Evolutionary conservation across 768 basidiomycete species (phyloP), one percentile per base, ranked within the genome.

Genomic region (Strobilomyces dryophilus): DNA sequence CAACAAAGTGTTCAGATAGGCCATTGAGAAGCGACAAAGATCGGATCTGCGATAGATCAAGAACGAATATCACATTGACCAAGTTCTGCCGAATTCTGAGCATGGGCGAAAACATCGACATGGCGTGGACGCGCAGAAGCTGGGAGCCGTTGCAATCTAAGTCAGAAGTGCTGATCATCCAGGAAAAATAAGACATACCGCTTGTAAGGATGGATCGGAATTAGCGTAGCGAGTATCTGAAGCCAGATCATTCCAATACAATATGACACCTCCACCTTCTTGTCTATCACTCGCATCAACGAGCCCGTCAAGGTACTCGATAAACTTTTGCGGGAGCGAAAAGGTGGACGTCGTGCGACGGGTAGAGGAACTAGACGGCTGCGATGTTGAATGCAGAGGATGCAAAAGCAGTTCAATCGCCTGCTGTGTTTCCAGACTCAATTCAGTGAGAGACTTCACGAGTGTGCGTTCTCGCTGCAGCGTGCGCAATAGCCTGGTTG

Each of bases 191-290:
- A 1, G 5, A n/a, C 79, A 37, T 59, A 85, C 85, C 32, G 65
- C 61, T 53, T 74, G 73, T 32, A 87, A 62, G 17, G 80, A 80
- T 8, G 80, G 63, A 29, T 66, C 73, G 77, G 79, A 85, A 20
- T 66, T 63, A 6, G 74, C 70, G 54, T 87, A 87, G 48, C 83
- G 76, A 37, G 71, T 74, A 68, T 98, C 97, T 57, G 82, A 88
- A 72, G 91, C 87, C 18, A 98, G 70, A 59, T 99, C 85, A 67
- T 98, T 99, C 86, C 87, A 89, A 82, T 90, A 98, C 1, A 85
- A 64, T 36, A 95, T 78, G 4, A 88, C 76, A 34, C 72, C 76
- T 0, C 86, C 92, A 2, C 80, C 91, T 66, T 99, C 97, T 4
- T 65, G 62, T 17, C 90, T 75, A 69, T 99, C 95, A 53, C 89